Conservation (phyloP, 1,284 basidiomycete species). For the Cystobasidium pallidum region DNA sequence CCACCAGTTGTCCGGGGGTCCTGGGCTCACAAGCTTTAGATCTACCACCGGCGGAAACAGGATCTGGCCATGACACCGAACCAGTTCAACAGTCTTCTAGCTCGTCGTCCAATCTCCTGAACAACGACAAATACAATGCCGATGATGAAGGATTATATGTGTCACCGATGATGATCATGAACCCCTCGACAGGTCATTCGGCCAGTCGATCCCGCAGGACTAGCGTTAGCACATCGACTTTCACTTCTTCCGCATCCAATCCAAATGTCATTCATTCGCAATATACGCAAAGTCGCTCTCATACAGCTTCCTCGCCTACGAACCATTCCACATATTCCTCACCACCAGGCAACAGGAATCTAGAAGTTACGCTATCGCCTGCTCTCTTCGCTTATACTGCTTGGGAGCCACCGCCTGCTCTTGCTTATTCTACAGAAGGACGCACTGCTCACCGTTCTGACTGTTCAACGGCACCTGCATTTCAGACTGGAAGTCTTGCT, state of each 20-base stretch:
- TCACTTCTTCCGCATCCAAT: neutral
- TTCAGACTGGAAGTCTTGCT: neutral
- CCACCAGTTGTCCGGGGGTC: neutral
- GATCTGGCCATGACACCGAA: neutral
- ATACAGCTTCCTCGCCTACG: neutral
- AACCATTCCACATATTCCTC: neutral
- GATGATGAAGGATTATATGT: neutral
- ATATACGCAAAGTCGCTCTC: neutral
- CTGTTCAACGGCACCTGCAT: neutral
- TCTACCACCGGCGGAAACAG: neutral
- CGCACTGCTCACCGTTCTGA: neutral
- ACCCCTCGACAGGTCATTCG: neutral
- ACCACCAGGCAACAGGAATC: neutral
- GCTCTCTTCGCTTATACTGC: neutral
- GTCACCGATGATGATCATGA: neutral
- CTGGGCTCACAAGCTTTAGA: neutral
- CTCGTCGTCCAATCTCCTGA: no score
- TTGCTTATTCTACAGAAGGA: neutral
- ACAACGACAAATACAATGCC: neutral
- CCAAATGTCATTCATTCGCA: neutral
- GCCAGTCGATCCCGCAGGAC: neutral
- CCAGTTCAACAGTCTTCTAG: neutral
- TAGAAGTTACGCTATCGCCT: neutral
- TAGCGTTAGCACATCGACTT: neutral
- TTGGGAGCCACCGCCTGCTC: neutral